Conservation (phyloP, 768 basidiomycete genomes). For the Pleurotus djamor region DNA sequence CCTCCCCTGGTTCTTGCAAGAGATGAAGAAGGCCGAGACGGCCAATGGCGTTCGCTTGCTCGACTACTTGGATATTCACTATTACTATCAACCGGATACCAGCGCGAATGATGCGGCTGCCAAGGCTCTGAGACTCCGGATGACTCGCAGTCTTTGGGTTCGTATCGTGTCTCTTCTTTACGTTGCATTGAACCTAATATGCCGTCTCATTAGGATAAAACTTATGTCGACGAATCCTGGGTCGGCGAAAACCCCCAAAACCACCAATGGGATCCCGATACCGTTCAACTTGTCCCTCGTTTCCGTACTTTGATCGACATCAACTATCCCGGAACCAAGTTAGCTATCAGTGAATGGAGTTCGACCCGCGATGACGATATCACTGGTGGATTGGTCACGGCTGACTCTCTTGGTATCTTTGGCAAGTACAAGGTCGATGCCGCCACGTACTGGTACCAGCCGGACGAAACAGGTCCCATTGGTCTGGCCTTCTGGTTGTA, state of each 20-base stretch:
- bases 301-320: constrained; percentile 44
- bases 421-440: constrained; percentile 45
- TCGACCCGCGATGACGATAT: constrained; percentile 47
- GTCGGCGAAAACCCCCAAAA: constrained; percentile 40
- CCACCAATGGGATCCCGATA: constrained; percentile 42
- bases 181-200: neutral
- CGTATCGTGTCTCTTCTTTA: neutral
- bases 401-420: constrained; percentile 51
- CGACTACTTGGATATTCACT: constrained; percentile 58
- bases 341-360: constrained; percentile 53
- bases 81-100: constrained; percentile 51
- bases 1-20: constrained; percentile 51
- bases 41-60: constrained; percentile 38
- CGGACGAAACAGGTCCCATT: constrained; percentile 43
- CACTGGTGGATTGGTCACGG: constrained; percentile 51
- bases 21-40: constrained; percentile 40
- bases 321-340: constrained; percentile 53
- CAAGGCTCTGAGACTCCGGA: constrained; percentile 46
- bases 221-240: constrained; percentile 57
- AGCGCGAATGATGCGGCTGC: constrained; percentile 51
- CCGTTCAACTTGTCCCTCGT: constrained; percentile 46
- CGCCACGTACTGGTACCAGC: constrained; percentile 53
- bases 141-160: constrained; percentile 52
- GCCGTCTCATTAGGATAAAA: constrained; percentile 29
- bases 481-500: constrained; percentile 57